Conservation (phyloP, 2,329 filamentous ascomycete species). For the Colletotrichum brevisporum region DNA sequence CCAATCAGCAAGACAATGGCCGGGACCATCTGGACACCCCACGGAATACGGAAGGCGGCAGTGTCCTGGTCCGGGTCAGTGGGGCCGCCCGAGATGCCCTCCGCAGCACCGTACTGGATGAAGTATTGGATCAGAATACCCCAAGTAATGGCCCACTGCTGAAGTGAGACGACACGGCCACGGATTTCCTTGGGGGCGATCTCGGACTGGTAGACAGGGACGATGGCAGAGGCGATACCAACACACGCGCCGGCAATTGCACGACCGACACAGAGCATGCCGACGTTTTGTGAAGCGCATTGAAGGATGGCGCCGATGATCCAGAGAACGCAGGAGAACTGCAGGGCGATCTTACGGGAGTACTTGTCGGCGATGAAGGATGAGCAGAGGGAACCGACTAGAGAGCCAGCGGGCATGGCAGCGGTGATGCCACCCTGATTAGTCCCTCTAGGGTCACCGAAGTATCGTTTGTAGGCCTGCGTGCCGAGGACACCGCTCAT, state of each 20-base stretch:
- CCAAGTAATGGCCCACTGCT: slow-evolving; percentile 81
- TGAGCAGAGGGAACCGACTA: slow-evolving; percentile 68
- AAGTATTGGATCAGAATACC: slow-evolving; percentile 78
- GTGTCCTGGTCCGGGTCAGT: slow-evolving; percentile 64
- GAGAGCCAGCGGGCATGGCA: slow-evolving; percentile 80
- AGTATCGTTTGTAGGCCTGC: slow-evolving; percentile 79
- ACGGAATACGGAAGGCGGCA: slow-evolving; percentile 72
- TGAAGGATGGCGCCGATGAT: slow-evolving; percentile 68
- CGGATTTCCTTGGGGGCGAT: slow-evolving; percentile 71
- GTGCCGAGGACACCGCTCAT: slow-evolving; percentile 80
- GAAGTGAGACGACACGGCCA: slow-evolving; percentile 71
- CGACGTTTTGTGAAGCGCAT: slow-evolving; percentile 74
- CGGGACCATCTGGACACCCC: slow-evolving; percentile 72
- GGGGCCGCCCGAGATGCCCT: slow-evolving; percentile 64
- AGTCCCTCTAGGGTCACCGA: slow-evolving; percentile 72
- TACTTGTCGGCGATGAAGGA: slow-evolving; percentile 65
- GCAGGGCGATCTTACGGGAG: slow-evolving; percentile 64
- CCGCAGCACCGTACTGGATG: slow-evolving; percentile 74
- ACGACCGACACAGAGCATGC: slow-evolving; percentile 80
- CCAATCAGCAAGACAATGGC: slow-evolving; percentile 67
- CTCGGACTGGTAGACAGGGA: slow-evolving; percentile 79
- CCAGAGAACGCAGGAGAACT: slow-evolving; percentile 66
- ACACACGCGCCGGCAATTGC: slow-evolving; percentile 80
- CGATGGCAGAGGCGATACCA: slow-evolving; percentile 80
- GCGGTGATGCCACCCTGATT: slow-evolving; percentile 82